A percentile compares a stretch with the other conserved stretches of the same genome.
phyloP scores from a whole-genome alignment of 345 rosid genomes.

The Bruguiera parviflora region DNA sequence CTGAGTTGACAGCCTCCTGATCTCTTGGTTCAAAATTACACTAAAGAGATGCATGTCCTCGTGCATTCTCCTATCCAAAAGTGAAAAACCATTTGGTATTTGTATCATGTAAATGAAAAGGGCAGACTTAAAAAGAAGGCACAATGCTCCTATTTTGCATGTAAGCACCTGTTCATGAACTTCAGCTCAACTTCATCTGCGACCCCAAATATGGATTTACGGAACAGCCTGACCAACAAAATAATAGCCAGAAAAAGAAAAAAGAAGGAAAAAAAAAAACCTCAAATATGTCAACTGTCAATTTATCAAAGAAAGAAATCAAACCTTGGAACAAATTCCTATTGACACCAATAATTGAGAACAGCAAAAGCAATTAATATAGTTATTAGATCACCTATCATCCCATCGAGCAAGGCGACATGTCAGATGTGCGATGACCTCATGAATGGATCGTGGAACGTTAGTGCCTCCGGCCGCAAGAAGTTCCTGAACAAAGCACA shows the following conservation, averaged over 20 bases:
- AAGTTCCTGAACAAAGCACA: constrained; percentile 55
- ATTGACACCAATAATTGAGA: too few species aligned
- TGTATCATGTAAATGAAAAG: constrained; percentile 17
- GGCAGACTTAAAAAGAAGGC: constrained; percentile 1
- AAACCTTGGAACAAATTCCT: too few species aligned
- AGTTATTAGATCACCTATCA: constrained; percentile 55
- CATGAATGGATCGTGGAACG: constrained; percentile 80
- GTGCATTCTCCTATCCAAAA: constrained; percentile 51
- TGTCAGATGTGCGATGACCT: constrained; percentile 74
- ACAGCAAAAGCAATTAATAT: too few species aligned
- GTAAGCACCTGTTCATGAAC: constrained; percentile 83
- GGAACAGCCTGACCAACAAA: constrained; percentile 58
- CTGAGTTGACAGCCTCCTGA: constrained; percentile 81
- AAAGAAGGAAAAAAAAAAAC: too few species aligned
- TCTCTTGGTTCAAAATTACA: constrained; percentile 91
- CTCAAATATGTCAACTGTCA: background rate
- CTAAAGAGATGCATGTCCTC: constrained; percentile 85
- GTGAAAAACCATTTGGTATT: constrained; percentile 15
- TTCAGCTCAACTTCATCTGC: constrained; percentile 93
- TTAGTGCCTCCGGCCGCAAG: constrained; percentile 78
- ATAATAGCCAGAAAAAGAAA: constrained; percentile 1
- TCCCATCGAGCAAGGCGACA: constrained; percentile 87
- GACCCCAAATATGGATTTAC: constrained; percentile 85
- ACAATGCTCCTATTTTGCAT: background rate
- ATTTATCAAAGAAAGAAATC: too few species aligned